Base-by-base conservation (phyloP, 2,329 filamentous ascomycete genomes). In the Fusarium ambrosium region DNA sequence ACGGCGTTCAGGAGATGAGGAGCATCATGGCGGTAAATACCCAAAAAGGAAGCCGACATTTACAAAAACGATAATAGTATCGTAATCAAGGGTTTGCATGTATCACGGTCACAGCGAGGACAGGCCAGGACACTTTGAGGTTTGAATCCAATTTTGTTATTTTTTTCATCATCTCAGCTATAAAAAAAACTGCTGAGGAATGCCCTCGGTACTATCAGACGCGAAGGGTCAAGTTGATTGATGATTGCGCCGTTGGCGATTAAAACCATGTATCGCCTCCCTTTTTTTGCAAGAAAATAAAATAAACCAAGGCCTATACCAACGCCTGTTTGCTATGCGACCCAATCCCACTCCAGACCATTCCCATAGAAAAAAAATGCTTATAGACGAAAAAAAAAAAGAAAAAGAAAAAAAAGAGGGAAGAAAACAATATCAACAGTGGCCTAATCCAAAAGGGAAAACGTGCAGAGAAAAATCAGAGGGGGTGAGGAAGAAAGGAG, bases 1-100 rank as follows among this genome's bases (percentile, higher is more conserved):
- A 65, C 73, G 77, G 79, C 79, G 78, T 81, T 81, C 71, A 67
- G 70, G 51, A 59, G 58, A 69, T 60, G 73, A 68, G 67, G 62
- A 72, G 48, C 63, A 45, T 59, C 45, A 69, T 70, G 55, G 66
- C 55, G 71, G 68, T 62, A 55, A 62, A 78, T 79, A 79, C 77
- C 74, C 77, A 70, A 62, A 63, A 69, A 66, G 58, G 64, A 66
- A 62, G 60, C 63, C 29, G 32, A 24, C 58, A 18, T 51, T 51
- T 32, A 16, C 22, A 62, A 60, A 51, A 18, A 32, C 20, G 36
- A 53, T 51, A 62, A 60, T 66, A 27, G 14, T 45, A 58, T n/a
- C 13, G 39, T 39, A 39, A 36, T 59, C 34, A 39, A 9, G 20
- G 13, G 37, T 48, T 68, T 32, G 10, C 37, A 48, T 41, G 62